A percentile compares a stretch with the other conserved stretches of the same genome.
phyloP scores from a whole-genome alignment of 75 land plant genomes.

The Ceratopteris richardii region DNA sequence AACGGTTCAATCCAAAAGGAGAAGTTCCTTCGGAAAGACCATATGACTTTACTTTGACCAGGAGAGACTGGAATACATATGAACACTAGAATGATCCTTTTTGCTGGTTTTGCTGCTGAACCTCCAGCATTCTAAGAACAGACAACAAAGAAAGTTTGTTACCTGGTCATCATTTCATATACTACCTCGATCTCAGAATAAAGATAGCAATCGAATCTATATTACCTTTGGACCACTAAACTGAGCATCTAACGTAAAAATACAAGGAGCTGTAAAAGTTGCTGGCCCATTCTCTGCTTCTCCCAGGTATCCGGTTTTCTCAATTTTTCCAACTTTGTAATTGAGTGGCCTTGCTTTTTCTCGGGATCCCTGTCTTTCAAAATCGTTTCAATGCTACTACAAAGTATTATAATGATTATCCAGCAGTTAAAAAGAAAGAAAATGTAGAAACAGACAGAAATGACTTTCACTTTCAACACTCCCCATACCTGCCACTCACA shows the following conservation, averaged over 20 bases:
- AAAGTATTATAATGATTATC: not conserved
- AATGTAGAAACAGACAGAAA: too few species aligned
- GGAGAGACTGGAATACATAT: constrained; percentile 72
- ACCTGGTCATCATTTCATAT: too few species aligned
- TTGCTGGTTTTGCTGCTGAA: constrained; percentile 3
- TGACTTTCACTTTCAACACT: too few species aligned
- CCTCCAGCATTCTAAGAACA: too few species aligned
- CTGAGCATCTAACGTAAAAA: constrained; percentile 5
- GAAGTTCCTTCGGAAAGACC: constrained; percentile 70
- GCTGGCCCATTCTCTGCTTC: constrained; percentile 17
- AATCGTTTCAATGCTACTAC: not conserved
- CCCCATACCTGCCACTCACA: too few species aligned
- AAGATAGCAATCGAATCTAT: too few species aligned
- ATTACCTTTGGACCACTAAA: too few species aligned
- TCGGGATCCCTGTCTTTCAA: constrained; percentile 34
- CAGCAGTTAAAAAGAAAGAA: too few species aligned
- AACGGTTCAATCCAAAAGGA: constrained; percentile 30
- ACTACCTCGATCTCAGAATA: too few species aligned
- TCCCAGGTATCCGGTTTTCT: constrained; percentile 44
- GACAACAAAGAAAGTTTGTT: too few species aligned
- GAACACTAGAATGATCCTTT: constrained; percentile 28
- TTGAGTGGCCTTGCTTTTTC: constrained; percentile 55
- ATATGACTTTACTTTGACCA: constrained; percentile 68
- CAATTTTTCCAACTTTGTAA: constrained; percentile 21
- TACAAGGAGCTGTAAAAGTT: constrained; percentile 53